These are phyloP conservation scores for Amanita muscaria DNA, from an alignment of 768 basidiomycete species.

Conservation along the genomic window DNA sequence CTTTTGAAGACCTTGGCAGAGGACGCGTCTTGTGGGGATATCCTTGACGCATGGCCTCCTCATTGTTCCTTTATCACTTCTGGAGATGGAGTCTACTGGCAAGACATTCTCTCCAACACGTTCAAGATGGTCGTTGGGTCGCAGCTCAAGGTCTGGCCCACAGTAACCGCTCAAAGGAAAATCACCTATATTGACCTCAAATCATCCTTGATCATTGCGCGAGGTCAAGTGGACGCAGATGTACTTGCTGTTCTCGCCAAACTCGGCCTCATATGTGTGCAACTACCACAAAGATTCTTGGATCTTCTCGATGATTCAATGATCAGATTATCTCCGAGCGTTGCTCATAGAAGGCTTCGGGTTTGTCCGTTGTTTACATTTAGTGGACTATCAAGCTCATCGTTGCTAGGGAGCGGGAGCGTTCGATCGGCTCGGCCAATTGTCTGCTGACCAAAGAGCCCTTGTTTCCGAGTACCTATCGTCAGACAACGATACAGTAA, in stretches of 20 bases:
- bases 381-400: background rate
- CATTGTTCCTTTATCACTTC: slow-evolving; percentile 20
- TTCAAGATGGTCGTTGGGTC: slow-evolving; percentile 19
- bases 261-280: slow-evolving; percentile 26
- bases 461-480: slow-evolving; percentile 27
- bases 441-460: slow-evolving; percentile 5
- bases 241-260: slow-evolving; percentile 23
- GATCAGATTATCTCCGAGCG: slow-evolving; percentile 19
- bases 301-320: slow-evolving; percentile 17
- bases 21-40: slow-evolving; percentile 14
- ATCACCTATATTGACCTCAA: slow-evolving; percentile 1
- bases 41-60: slow-evolving; percentile 35
- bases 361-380: slow-evolving; percentile 16
- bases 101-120: slow-evolving; percentile 22
- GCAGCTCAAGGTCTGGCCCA: slow-evolving; percentile 1
- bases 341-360: slow-evolving; percentile 22
- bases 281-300: slow-evolving; percentile 27
- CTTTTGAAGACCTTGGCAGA: slow-evolving; percentile 25
- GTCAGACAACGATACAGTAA: slow-evolving; percentile 22
- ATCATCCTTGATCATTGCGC: slow-evolving; percentile 20
- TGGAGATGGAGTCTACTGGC: slow-evolving; percentile 35
- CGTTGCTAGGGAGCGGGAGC: slow-evolving; percentile 13
- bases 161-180: background rate
- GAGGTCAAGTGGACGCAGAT: slow-evolving; percentile 9
- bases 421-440: slow-evolving; percentile 8